phyloP scores from a whole-genome alignment of 306 rosid species.

The Medicago ruthenica region DNA sequence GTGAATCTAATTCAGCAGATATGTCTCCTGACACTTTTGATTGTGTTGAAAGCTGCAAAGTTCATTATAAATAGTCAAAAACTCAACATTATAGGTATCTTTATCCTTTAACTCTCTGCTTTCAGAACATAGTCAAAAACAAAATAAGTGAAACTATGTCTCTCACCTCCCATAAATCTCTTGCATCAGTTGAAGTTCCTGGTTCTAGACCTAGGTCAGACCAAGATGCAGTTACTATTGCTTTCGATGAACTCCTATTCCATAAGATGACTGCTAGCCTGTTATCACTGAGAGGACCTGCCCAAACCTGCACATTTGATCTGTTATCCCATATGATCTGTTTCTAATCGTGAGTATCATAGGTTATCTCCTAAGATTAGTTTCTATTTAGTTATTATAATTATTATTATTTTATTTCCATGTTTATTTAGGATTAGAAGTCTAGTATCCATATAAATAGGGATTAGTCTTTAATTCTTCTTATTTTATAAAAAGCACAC shows the following conservation, averaged over 20 bases:
- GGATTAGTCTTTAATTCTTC: not conserved
- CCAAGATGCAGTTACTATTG: conserved; percentile 64
- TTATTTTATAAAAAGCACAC: not conserved
- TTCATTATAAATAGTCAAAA: conserved; percentile 20
- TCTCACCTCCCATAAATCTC: conserved; percentile 80
- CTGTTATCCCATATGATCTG: not conserved
- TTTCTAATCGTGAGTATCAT: not conserved
- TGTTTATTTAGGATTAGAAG: not conserved
- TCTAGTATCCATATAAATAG: not conserved
- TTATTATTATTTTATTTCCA: not conserved
- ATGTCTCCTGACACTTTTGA: conserved; percentile 46
- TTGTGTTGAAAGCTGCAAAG: conserved; percentile 65
- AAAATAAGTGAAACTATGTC: not conserved
- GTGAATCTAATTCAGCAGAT: conserved; percentile 58
- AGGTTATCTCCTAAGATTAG: not conserved
- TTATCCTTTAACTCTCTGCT: not conserved
- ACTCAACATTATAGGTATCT: not conserved
- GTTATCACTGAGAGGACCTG: conserved; percentile 65
- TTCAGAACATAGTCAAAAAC: not conserved
- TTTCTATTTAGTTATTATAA: not conserved
- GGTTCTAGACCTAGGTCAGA: conserved; percentile 61
- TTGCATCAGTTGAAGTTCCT: conserved; percentile 50
- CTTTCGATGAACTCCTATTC: conserved; percentile 67
- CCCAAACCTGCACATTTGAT: conserved; percentile 67
- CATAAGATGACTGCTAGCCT: conserved; percentile 63